A percentile compares a stretch with the other conserved stretches of the same genome.
Evolutionary conservation across 805 yeast genomes (phyloP).

Genomic region (Saccharomycopsis sp.): DNA sequence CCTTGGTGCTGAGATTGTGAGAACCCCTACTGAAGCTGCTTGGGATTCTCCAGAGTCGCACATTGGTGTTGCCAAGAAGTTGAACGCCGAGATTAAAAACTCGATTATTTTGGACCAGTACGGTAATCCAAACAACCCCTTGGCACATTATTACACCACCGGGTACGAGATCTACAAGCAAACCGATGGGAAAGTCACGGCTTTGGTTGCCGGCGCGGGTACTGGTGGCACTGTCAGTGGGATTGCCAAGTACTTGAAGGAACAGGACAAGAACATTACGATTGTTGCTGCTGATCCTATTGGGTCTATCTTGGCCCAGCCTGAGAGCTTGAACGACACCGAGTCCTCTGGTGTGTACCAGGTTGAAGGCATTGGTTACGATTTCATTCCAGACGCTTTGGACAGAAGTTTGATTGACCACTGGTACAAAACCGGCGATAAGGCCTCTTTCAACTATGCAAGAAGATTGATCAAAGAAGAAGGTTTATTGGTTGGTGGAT

Average conservation of each 20-base stretch:
- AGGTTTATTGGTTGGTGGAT: slow-evolving; percentile 86
- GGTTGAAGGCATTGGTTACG: slow-evolving; percentile 90
- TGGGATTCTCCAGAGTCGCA: slow-evolving; percentile 90
- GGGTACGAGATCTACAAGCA: slow-evolving; percentile 83
- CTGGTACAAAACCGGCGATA: slow-evolving; percentile 84
- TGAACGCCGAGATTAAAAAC: slow-evolving; percentile 77
- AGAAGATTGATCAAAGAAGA: slow-evolving; percentile 76
- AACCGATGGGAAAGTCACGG: slow-evolving; percentile 59
- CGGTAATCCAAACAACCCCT: slow-evolving; percentile 67
- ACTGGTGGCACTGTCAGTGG: slow-evolving; percentile 91
- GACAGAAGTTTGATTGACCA: slow-evolving; percentile 55
- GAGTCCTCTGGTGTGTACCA: slow-evolving; percentile 47
- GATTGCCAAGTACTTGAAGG: slow-evolving; percentile 67
- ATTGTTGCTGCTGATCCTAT: slow-evolving; percentile 80
- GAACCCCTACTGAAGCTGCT: slow-evolving; percentile 90
- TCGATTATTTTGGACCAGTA: slow-evolving; percentile 81
- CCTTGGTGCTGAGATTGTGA: slow-evolving; percentile 80
- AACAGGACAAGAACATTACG: slow-evolving; percentile 49
- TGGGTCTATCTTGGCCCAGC: slow-evolving; percentile 78
- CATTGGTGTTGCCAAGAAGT: slow-evolving; percentile 75
- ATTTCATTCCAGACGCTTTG: slow-evolving; percentile 76
- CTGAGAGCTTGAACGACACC: slow-evolving; percentile 58
- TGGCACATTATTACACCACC: slow-evolving; percentile 77
- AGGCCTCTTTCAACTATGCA: slow-evolving; percentile 69
- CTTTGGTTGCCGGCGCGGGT: slow-evolving; percentile 86